Conservation (phyloP, 192 early-diverging fungal species). For the Backusella tarrabulga region DNA sequence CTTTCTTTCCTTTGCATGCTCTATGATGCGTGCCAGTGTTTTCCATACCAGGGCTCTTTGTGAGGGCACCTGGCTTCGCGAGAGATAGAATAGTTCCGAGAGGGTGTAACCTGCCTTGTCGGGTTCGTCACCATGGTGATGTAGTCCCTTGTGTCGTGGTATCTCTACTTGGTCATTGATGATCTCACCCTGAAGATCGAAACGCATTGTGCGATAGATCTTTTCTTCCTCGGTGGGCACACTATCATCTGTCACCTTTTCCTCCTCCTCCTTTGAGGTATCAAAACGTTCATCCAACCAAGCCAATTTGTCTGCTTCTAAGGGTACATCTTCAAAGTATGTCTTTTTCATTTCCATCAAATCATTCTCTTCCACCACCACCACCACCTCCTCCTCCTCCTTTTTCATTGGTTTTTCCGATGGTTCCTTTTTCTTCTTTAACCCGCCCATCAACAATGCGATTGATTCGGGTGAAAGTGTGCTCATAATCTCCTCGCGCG, state of each 20-base stretch:
- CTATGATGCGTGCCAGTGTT: constrained; percentile 57
- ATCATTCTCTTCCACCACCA: constrained; percentile 38
- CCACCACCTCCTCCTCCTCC: no score
- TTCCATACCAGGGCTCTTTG: constrained; percentile 73
- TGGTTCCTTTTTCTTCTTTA: constrained; percentile 6
- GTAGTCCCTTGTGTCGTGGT: constrained; percentile 66
- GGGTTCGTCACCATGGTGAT: constrained; percentile 90
- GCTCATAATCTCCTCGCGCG: constrained; percentile 62
- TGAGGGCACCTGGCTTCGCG: constrained; percentile 76
- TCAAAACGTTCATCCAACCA: constrained; percentile 55
- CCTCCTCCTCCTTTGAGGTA: neutral
- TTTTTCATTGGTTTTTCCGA: constrained; percentile 3
- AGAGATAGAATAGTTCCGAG: constrained; percentile 76
- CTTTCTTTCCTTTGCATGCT: constrained; percentile 35
- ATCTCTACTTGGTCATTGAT: constrained; percentile 54
- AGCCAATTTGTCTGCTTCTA: constrained; percentile 63
- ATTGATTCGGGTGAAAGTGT: constrained; percentile 65
- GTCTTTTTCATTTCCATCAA: constrained; percentile 45
- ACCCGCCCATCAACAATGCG: constrained; percentile 53
- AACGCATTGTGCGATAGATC: constrained; percentile 51
- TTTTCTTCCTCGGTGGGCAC: neutral
- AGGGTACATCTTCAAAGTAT: constrained; percentile 52
- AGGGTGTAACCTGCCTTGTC: constrained; percentile 85
- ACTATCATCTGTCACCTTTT: constrained; percentile 18
- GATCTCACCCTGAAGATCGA: constrained; percentile 77